These are phyloP conservation scores for Thraustochytrium sp. DNA, from an alignment of 352 stramenopile genomes.

Conservation along the genomic window DNA sequence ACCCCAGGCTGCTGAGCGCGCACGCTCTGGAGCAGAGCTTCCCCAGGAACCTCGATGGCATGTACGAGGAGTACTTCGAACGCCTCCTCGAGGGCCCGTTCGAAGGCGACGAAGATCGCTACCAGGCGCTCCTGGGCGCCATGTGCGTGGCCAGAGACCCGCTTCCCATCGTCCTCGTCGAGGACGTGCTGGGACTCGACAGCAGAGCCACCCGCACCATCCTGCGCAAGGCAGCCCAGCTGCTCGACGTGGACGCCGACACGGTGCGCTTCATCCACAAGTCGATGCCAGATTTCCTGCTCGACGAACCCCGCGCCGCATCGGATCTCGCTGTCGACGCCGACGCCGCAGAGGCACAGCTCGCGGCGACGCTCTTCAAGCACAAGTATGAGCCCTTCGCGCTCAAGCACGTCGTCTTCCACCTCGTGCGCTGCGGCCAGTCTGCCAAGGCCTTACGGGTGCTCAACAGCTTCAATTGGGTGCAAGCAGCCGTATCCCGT, in stretches of 20 bases:
- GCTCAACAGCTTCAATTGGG: too few species aligned
- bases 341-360: slow-evolving; percentile 50
- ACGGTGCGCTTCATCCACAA: background rate
- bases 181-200: background rate
- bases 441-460: too few species aligned
- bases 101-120: background rate
- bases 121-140: background rate
- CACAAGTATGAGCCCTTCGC: background rate
- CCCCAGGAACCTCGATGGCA: background rate
- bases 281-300: slow-evolving; percentile 41
- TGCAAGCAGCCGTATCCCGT: too few species aligned
- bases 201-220: background rate
- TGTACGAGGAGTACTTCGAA: background rate
- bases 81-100: background rate
- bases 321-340: slow-evolving; percentile 77
- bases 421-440: too few species aligned
- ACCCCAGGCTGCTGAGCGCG: background rate
- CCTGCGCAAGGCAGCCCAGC: background rate
- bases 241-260: background rate
- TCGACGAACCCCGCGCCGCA: slow-evolving; percentile 90
- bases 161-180: background rate
- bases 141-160: background rate
- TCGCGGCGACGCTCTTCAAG: background rate
- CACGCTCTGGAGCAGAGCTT: background rate
- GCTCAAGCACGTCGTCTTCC: background rate